Percentiles rank a stretch among this genome's conserved stretches.
Evolutionary conservation across 768 basidiomycete genomes (phyloP).

Genomic region (Trichaptum fuscoviolaceum): DNA sequence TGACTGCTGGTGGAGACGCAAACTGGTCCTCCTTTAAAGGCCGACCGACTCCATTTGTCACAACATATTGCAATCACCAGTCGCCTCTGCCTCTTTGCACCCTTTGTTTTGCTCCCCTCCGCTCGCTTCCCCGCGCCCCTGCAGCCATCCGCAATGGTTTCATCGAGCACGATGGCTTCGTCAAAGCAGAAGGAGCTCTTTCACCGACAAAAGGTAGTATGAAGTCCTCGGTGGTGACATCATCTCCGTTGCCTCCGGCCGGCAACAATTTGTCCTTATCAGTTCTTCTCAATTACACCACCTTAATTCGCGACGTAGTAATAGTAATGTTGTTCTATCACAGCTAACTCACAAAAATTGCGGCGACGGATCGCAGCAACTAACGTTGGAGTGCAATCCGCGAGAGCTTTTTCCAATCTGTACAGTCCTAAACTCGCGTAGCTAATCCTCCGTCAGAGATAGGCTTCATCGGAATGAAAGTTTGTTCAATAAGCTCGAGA

Average conservation of each 20-base stretch:
- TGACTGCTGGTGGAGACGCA: background rate
- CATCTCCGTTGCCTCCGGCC: background rate
- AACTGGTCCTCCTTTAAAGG: background rate
- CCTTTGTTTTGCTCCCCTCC: conserved; percentile 50
- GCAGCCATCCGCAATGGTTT: conserved; percentile 80
- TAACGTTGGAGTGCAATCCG: background rate
- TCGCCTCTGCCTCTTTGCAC: background rate
- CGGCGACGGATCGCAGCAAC: background rate
- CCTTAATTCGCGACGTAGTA: background rate
- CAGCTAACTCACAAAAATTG: no score
- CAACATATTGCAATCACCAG: background rate
- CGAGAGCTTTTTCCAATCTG: background rate
- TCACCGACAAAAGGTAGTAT: background rate
- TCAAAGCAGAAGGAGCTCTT: background rate
- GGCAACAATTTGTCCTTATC: background rate
- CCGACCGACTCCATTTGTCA: background rate
- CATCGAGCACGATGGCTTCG: background rate
- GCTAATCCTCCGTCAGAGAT: background rate
- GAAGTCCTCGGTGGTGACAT: background rate
- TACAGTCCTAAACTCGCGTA: background rate
- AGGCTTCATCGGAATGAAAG: background rate
- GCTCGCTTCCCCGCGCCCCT: conserved; percentile 68
- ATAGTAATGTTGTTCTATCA: no score
- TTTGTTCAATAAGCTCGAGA: background rate
- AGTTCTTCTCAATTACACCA: background rate